Conservation (phyloP, 495 filamentous ascomycete species). For the Aspergillus hancockii region DNA sequence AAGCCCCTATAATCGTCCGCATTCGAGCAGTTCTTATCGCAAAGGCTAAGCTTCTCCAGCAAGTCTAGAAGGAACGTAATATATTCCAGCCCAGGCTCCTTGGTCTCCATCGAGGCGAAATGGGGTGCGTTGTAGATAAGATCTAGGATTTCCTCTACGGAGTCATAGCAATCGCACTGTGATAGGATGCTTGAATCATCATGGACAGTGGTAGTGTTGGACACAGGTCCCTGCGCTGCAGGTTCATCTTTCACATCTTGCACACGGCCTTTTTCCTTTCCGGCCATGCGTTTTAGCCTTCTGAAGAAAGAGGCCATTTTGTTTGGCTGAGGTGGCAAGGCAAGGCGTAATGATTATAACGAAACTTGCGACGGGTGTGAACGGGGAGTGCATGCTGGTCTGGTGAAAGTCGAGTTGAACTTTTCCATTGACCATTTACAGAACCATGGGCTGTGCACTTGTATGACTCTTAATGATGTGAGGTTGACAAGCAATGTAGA, state of each 20-base stretch:
- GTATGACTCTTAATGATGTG: slow-evolving; percentile 9
- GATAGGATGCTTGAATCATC: neutral
- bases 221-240: neutral
- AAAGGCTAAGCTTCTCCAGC: slow-evolving; percentile 11
- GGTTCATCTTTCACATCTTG: neutral
- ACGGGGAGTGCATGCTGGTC: neutral
- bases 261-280: neutral
- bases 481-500: neutral
- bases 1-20: neutral
- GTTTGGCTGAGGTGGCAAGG: neutral
- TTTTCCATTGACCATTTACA: neutral
- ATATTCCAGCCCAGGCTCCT: neutral
- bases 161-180: neutral
- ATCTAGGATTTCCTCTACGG: neutral
- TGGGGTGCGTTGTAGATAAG: neutral
- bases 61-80: slow-evolving; percentile 1
- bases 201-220: neutral
- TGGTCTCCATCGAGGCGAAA: neutral
- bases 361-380: neutral
- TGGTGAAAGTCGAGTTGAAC: neutral
- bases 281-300: neutral
- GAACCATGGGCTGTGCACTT: neutral
- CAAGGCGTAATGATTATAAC: neutral
- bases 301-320: neutral
- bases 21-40: slow-evolving; percentile 1